Conservation (phyloP, 2,329 filamentous ascomycete genomes). For the Cadophora luteo-olivacea region DNA sequence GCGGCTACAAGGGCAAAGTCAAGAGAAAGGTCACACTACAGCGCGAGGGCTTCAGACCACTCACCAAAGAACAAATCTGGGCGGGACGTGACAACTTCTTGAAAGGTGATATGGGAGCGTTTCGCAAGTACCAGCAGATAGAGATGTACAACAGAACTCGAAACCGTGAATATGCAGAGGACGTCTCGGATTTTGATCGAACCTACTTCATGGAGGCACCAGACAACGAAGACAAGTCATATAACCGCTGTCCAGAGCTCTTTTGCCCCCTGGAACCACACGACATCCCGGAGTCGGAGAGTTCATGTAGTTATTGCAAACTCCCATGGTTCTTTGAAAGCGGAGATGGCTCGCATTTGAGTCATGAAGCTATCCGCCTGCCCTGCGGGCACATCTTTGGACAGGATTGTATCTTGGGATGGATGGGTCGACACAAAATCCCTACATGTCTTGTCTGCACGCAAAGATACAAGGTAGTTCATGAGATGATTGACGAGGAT, state of each 20-base stretch:
- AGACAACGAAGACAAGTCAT: background rate
- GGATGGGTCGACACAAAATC: background rate
- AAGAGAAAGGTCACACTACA: constrained; percentile 8
- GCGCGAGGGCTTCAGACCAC: background rate
- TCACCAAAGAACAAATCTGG: constrained; percentile 13
- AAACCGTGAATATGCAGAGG: background rate
- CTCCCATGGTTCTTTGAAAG: no score
- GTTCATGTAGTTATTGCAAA: background rate
- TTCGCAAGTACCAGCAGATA: background rate
- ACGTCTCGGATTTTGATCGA: background rate
- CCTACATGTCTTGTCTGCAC: constrained; percentile 1
- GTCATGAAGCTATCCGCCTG: background rate
- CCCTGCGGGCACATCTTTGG: constrained; percentile 22
- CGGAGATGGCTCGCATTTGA: no score
- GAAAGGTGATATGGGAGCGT: background rate
- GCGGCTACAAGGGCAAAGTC: constrained; percentile 13
- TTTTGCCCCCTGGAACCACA: background rate
- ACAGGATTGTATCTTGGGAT: constrained; percentile 10
- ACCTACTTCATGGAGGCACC: constrained; percentile 10
- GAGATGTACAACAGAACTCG: background rate
- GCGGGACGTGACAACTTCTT: background rate
- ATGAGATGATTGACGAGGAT: background rate
- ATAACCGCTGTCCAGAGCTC: constrained; percentile 1
- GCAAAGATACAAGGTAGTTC: constrained; percentile 11
- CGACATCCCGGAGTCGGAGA: background rate